Conservation (phyloP, 768 basidiomycete genomes). For the Chalciporus pseudorubinellus region DNA sequence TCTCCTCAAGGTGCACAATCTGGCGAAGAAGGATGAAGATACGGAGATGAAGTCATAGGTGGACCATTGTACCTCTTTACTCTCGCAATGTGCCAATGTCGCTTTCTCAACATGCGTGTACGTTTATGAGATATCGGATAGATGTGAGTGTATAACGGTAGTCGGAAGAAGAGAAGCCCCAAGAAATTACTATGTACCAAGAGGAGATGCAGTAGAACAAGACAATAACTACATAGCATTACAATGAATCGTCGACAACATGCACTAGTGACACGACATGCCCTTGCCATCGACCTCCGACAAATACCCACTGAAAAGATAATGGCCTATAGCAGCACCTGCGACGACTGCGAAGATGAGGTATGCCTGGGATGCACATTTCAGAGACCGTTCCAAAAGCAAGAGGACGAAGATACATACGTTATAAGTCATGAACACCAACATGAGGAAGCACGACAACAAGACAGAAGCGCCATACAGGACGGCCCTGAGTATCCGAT, state of each 20-base stretch:
- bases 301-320: slow-evolving; percentile 61
- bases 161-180: background rate
- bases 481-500: slow-evolving; percentile 57
- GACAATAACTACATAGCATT: background rate
- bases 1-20: slow-evolving; percentile 70
- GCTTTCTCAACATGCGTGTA: background rate
- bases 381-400: background rate
- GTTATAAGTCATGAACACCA: slow-evolving; percentile 97
- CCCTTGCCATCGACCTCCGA: slow-evolving; percentile 67
- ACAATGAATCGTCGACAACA: background rate
- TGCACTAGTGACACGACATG: slow-evolving; percentile 71
- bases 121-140: background rate
- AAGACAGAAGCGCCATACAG: slow-evolving; percentile 77
- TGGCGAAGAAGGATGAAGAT: slow-evolving; percentile 88
- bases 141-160: background rate
- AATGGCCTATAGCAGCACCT: slow-evolving; percentile 84
- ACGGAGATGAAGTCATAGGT: slow-evolving; percentile 64
- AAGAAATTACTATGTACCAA: background rate
- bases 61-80: slow-evolving; percentile 10
- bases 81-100: background rate
- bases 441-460: slow-evolving; percentile 88
- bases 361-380: slow-evolving; percentile 57
- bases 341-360: slow-evolving; percentile 78
- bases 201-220: background rate
- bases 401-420: slow-evolving; percentile 42